Evolutionary conservation across 257 asterid species (phyloP).

Genomic region (Hygrophila difformis): DNA sequence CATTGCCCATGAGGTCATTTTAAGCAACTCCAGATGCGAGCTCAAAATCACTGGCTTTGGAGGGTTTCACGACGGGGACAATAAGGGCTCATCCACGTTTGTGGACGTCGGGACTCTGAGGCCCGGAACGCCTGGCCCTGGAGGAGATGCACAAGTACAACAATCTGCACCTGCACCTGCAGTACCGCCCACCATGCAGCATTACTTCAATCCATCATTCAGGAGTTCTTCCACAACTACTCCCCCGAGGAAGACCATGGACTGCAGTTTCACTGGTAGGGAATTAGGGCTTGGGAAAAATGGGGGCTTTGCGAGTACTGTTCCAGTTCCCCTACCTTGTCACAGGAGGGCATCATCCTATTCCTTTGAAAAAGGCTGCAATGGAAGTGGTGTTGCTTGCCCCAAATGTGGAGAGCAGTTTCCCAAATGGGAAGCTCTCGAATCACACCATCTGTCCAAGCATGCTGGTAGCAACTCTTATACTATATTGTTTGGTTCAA

Average conservation of each 20-base stretch:
- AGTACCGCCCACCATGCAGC: slow-evolving; percentile 24
- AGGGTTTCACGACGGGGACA: slow-evolving; percentile 29
- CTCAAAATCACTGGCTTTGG: slow-evolving; percentile 47
- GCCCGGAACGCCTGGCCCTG: slow-evolving; percentile 86
- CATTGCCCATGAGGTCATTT: slow-evolving; percentile 49
- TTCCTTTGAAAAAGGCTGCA: slow-evolving; percentile 13
- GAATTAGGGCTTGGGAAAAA: too few relatives aligned
- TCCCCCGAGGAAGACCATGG: slow-evolving; percentile 33
- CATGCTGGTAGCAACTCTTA: slow-evolving; percentile 55
- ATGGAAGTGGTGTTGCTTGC: slow-evolving; percentile 27
- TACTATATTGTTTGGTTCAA: too few relatives aligned
- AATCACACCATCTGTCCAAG: slow-evolving; percentile 74
- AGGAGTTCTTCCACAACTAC: slow-evolving; percentile 19
- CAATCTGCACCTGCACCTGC: too few relatives aligned
- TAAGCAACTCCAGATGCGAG: slow-evolving; percentile 46
- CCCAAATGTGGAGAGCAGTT: slow-evolving; percentile 86
- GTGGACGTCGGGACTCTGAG: slow-evolving; percentile 58
- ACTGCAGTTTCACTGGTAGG: slow-evolving; percentile 18
- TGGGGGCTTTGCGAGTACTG: too few relatives aligned
- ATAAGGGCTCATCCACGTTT: slow-evolving; percentile 20
- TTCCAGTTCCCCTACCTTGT: too few relatives aligned
- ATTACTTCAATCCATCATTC: slow-evolving; percentile 52
- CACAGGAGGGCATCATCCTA: too few relatives aligned
- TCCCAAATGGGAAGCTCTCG: slow-evolving; percentile 74
- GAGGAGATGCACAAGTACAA: too few relatives aligned